Evolutionary conservation across 305 asterid genomes (phyloP), one percentile per base, ranked within the genome.

Genomic region (Salvia sclarea): DNA sequence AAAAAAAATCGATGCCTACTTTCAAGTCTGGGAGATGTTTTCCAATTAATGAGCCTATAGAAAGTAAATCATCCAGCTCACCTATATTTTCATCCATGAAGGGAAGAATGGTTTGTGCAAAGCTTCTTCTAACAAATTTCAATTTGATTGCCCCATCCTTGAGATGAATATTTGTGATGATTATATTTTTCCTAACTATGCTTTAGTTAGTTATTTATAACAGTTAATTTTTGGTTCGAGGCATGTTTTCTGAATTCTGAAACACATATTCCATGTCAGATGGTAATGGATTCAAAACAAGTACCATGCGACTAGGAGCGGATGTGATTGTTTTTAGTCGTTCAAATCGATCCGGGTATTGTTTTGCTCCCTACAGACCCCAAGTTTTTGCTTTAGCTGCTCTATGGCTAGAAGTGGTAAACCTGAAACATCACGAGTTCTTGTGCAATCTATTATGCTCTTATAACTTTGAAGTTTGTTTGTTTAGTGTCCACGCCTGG

Each of bases 211-310:
- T 54, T 53, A 68, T 37, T 53, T 58, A 58, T 11, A 21, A 18
- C 52, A 1, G 8, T 55, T 44, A 37, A 13, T 47, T 59, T 59
- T 35, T 44, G 8, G 17, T 25, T 50, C 31, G 35, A 62, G 49
- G 30, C 38, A 35, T 45, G 37, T 18, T 38, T 65, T 59, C 53
- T 73, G 61, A 64, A 73, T 35, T 44, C 74, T 70, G 63, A 80
- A 56, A 11, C 64, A 72, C 55, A 8, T 76, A 58, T 81, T 70
- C 45, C 64, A 31, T 76, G 48, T 61, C 91, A 94, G 98, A 94
- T 82, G 99, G 99, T 70, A 94, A 91, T 83, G 99, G 99, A 73
- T 94, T 94, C 82, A 94, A 91, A 88, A 94, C 97, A 73, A 94
- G 99, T 78, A 94, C 99, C 80, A 94, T 94, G 99, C 86, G 99